A percentile compares a stretch with the other conserved stretches of the same genome.
These are phyloP conservation scores for Sporothrix variecibatus DNA, from an alignment of 2,329 filamentous ascomycete species.

Conservation along the genomic window DNA sequence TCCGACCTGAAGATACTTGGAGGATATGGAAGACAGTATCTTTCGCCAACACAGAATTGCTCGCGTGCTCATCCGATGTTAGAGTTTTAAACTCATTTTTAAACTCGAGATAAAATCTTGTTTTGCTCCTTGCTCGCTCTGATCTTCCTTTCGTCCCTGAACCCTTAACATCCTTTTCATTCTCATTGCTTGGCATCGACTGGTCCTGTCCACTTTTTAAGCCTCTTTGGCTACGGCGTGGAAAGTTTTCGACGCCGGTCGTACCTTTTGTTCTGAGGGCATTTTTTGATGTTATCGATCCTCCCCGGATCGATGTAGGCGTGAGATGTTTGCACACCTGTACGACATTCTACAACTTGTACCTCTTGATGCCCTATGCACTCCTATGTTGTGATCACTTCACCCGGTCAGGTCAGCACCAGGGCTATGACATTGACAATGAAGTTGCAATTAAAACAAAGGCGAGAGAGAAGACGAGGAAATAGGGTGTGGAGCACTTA, in stretches of 20 bases:
- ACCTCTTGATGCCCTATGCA: background rate
- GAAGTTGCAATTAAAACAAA: background rate
- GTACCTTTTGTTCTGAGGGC: background rate
- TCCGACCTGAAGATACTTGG: background rate
- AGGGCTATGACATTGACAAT: background rate
- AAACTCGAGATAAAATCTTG: background rate
- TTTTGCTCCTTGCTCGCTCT: background rate
- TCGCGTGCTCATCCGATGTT: conserved; percentile 18
- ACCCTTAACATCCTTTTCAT: background rate
- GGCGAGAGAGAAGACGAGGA: background rate
- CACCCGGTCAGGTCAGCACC: background rate
- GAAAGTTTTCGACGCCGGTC: background rate
- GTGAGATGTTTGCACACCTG: background rate
- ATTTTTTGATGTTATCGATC: background rate
- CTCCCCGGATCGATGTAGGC: background rate
- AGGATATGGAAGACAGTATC: background rate
- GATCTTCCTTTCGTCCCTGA: background rate
- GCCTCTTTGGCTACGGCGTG: background rate
- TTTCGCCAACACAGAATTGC: background rate
- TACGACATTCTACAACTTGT: background rate
- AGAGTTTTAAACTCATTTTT: conserved; percentile 12
- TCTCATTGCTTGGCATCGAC: background rate
- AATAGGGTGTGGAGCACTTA: conserved; percentile 22
- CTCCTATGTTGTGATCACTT: background rate
- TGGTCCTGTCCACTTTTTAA: conserved; percentile 19